These are phyloP conservation scores for Aspergillus clavatus DNA, from an alignment of 2,329 filamentous ascomycete species.

Conservation along the genomic window DNA sequence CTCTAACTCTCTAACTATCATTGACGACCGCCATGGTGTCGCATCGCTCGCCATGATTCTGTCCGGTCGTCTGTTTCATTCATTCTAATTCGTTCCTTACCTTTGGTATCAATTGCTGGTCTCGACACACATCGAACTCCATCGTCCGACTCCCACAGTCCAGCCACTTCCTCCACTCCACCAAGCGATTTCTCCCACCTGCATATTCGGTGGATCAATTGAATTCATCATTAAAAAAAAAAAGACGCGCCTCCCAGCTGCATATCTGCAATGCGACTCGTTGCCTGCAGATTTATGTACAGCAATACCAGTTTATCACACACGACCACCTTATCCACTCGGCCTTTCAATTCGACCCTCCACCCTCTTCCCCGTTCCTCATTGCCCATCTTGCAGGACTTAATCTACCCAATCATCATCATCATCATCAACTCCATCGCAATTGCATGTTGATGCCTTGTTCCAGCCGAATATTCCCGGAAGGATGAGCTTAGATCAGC, in stretches of 20 bases:
- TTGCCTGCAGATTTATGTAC: no score
- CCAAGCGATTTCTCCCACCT: neutral
- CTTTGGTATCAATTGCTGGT: no score
- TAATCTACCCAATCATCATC: no score
- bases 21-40: neutral
- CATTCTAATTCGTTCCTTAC: neutral
- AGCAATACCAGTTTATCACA: no score
- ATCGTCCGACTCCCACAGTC: neutral
- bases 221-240: no score
- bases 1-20: neutral
- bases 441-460: neutral
- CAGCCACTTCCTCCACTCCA: neutral
- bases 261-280: no score
- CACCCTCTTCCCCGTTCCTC: no score
- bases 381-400: no score
- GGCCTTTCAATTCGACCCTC: no score
- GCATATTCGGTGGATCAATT: neutral
- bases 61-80: neutral
- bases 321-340: no score
- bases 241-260: no score
- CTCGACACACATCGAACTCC: neutral
- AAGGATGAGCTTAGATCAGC: constrained; percentile 17
- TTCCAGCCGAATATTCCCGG: neutral
- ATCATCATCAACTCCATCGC: no score
- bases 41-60: neutral